A percentile compares a stretch with the other conserved stretches of the same genome.
Conservation (phyloP, 192 early-diverging fungal genomes). For the Bifiguratus adelaidae region DNA sequence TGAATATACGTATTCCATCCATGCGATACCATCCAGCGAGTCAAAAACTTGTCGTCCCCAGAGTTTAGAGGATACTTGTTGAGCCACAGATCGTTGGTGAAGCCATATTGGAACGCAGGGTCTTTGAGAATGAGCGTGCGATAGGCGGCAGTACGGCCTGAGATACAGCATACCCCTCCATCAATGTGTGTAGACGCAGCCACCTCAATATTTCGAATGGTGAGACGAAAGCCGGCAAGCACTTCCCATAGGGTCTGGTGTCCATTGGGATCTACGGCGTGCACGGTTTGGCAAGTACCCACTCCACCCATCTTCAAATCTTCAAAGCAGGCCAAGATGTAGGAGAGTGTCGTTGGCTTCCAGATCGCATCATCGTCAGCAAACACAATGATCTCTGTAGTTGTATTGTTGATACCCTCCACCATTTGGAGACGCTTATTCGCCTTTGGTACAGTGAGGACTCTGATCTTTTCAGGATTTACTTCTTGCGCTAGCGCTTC, state of each 20-base stretch:
- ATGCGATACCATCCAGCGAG: conserved; percentile 51
- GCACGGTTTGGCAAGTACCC: conserved; percentile 40
- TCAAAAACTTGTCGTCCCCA: conserved; percentile 53
- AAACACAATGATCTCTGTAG: conserved; percentile 41
- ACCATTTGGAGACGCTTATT: conserved; percentile 51
- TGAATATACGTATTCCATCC: conserved; percentile 46
- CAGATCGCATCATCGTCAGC: conserved; percentile 50
- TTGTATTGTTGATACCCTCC: conserved; percentile 37
- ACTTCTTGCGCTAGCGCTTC: conserved; percentile 31
- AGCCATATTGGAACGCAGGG: conserved; percentile 43
- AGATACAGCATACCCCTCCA: conserved; percentile 50
- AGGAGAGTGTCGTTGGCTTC: conserved; percentile 38
- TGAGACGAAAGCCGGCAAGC: conserved; percentile 41
- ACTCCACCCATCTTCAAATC: conserved; percentile 45
- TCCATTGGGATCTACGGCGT: conserved; percentile 23
- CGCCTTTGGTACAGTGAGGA: conserved; percentile 28
- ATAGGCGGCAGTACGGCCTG: conserved; percentile 48
- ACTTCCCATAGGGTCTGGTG: conserved; percentile 49
- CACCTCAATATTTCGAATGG: conserved; percentile 50
- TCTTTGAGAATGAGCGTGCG: conserved; percentile 47
- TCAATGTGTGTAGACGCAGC: conserved; percentile 51
- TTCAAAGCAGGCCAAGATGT: conserved; percentile 49
- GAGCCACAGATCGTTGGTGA: conserved; percentile 46
- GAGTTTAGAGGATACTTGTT: conserved; percentile 46
- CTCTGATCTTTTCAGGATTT: conserved; percentile 28